Percentiles rank a stretch among this genome's conserved stretches.
phyloP scores from a whole-genome alignment of 176 grass and related monocot genomes.

The Neostapfia colusana region DNA sequence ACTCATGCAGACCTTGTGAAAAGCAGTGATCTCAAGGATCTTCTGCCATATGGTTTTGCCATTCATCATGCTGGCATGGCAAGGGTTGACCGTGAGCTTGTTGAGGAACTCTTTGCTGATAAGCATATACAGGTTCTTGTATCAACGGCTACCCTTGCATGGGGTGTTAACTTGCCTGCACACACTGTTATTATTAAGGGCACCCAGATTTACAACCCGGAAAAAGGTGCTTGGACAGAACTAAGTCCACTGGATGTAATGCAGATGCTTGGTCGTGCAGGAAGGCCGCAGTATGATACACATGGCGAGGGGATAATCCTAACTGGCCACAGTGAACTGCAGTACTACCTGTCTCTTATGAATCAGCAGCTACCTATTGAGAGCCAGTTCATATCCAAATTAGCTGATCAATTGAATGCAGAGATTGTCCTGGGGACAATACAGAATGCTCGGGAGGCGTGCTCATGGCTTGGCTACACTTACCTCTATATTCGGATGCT shows the following conservation, averaged over 20 bases:
- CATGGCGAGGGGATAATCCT: slow-evolving; percentile 96
- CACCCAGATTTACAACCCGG: slow-evolving; percentile 95
- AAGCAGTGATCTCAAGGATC: slow-evolving; percentile 87
- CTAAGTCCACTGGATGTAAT: slow-evolving; percentile 94
- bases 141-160: slow-evolving; percentile 86
- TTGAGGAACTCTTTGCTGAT: slow-evolving; percentile 87
- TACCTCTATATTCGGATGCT: slow-evolving; percentile 92
- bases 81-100: slow-evolving; percentile 75
- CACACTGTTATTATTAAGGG: slow-evolving; percentile 98
- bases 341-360: slow-evolving; percentile 95
- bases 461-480: slow-evolving; percentile 88
- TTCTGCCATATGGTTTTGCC: slow-evolving; percentile 93
- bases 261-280: slow-evolving; percentile 99
- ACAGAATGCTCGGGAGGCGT: slow-evolving; percentile 91
- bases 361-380: slow-evolving; percentile 96
- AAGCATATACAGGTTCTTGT: slow-evolving; percentile 93
- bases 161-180: slow-evolving; percentile 96
- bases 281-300: slow-evolving; percentile 93
- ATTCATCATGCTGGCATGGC: slow-evolving; percentile 96
- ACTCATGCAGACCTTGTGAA: slow-evolving; percentile 87
- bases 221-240: slow-evolving; percentile 96
- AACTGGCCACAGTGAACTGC: slow-evolving; percentile 87
- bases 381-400: slow-evolving; percentile 88
- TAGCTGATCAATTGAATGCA: slow-evolving; percentile 92
- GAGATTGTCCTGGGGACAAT: slow-evolving; percentile 91